These are phyloP conservation scores for Grigorovia jiainica DNA, from an alignment of 805 yeast species.

Conservation along the genomic window DNA sequence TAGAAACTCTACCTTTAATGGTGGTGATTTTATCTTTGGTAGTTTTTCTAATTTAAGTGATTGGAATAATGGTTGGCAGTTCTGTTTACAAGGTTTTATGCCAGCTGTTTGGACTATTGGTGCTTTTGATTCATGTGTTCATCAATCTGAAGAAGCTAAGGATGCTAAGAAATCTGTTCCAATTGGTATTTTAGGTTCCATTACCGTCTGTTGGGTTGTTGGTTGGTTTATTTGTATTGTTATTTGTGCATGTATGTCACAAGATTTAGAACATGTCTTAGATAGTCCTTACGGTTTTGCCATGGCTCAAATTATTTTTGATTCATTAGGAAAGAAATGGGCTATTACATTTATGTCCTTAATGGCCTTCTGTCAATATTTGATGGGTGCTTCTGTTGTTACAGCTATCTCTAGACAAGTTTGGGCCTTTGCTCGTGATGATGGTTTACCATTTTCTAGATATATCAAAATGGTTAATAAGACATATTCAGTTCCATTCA, in stretches of 20 bases:
- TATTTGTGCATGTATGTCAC: constrained; percentile 43
- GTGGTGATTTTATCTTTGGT: constrained; percentile 49
- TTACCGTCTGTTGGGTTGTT: constrained; percentile 44
- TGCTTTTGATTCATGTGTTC: too few species aligned
- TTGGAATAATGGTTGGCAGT: constrained; percentile 55
- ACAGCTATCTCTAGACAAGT: too few species aligned
- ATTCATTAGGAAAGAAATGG: constrained; percentile 52
- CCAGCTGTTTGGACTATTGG: too few species aligned
- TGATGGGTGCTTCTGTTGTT: constrained; percentile 55
- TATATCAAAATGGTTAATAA: too few species aligned
- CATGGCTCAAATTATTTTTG: too few species aligned
- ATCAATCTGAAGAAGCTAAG: too few species aligned
- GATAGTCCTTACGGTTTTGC: constrained; percentile 42
- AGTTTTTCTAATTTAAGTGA: constrained; percentile 39
- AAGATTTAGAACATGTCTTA: too few species aligned
- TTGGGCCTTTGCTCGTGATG: too few species aligned
- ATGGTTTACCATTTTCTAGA: constrained; percentile 60
- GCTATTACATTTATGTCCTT: constrained; percentile 53
- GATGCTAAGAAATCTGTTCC: constrained; percentile 49
- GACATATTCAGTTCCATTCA: constrained; percentile 49
- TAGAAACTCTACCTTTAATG: constrained; percentile 33
- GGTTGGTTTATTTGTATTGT: constrained; percentile 50
- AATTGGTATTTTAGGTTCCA: constrained; percentile 52
- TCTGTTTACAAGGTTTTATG: constrained; percentile 43
- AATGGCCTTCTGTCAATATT: constrained; percentile 50